A percentile compares a stretch with the other conserved stretches of the same genome.
Evolutionary conservation across 2,329 filamentous ascomycete species (phyloP).

Genomic region (Endocalyx cinctus): DNA sequence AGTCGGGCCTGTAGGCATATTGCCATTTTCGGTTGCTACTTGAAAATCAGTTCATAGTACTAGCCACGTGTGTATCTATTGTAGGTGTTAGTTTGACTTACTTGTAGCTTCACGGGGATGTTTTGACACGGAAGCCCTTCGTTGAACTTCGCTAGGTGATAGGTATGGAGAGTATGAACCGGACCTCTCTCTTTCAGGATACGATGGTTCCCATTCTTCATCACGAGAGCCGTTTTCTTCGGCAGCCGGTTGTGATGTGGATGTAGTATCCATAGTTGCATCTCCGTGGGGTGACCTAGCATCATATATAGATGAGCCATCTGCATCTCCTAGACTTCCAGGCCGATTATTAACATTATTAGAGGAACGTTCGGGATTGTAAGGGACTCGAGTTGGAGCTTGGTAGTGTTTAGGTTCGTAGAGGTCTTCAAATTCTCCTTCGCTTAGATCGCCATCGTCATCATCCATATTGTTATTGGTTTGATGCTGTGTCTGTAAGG

Average conservation of each 20-base stretch:
- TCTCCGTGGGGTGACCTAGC: conserved; percentile 20
- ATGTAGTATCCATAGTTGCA: conserved; percentile 14
- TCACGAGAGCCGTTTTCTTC: conserved; percentile 21
- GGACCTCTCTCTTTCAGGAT: conserved; percentile 38
- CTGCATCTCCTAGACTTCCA: conserved; percentile 23
- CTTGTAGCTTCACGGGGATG: conserved; percentile 14
- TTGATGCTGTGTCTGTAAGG: too few relatives aligned
- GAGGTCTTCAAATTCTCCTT: conserved; percentile 57
- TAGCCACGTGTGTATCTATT: too few relatives aligned
- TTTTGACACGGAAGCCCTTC: conserved; percentile 19
- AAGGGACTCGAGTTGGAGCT: conserved; percentile 2
- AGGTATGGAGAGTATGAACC: conserved; percentile 50
- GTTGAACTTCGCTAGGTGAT: conserved; percentile 43
- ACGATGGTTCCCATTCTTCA: conserved; percentile 22
- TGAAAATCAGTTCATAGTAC: background rate
- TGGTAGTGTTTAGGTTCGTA: conserved; percentile 39
- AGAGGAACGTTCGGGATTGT: conserved; percentile 5
- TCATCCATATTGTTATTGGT: too few relatives aligned
- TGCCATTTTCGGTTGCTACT: background rate
- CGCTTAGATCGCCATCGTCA: conserved; percentile 76
- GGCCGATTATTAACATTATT: conserved; percentile 13
- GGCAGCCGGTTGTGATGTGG: conserved; percentile 13
- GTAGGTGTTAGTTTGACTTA: too few relatives aligned
- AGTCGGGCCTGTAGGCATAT: background rate
- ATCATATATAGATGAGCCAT: conserved; percentile 29